Conservation (phyloP, 441 rosid species). For the Erodium trifolium region DNA sequence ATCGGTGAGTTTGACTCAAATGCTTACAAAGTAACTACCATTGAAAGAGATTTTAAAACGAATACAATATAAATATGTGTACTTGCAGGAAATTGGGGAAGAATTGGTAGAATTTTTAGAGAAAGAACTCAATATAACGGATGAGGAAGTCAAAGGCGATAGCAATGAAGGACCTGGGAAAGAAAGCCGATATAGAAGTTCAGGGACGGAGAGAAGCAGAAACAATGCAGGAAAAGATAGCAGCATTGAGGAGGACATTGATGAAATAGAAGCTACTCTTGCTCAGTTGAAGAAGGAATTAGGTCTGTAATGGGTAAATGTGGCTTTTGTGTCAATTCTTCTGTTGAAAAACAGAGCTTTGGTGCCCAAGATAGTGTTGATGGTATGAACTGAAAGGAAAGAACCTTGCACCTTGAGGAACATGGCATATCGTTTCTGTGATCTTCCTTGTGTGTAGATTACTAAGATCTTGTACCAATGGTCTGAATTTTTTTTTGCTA, state of each 20-base stretch:
- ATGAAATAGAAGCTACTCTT: conserved; percentile 86
- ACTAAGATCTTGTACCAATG: no score
- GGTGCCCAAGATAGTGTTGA: neutral
- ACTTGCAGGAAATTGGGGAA: conserved; percentile 76
- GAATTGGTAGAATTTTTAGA: conserved; percentile 93
- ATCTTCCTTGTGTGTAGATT: neutral
- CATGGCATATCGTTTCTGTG: neutral
- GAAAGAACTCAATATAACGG: conserved; percentile 80
- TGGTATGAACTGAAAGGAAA: neutral
- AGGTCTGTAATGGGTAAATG: conserved; percentile 40
- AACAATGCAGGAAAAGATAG: conserved; percentile 29
- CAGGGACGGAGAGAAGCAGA: conserved; percentile 26
- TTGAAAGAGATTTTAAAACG: neutral
- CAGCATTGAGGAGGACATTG: conserved; percentile 64
- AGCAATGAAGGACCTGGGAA: conserved; percentile 21
- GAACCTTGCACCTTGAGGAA: neutral
- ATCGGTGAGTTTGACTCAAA: conserved; percentile 37
- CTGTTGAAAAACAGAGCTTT: neutral
- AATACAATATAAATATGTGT: neutral
- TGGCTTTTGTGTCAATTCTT: neutral
- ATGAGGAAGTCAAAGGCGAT: conserved; percentile 34
- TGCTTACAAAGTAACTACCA: neutral
- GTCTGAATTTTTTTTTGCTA: no score
- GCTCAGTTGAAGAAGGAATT: conserved; percentile 76
- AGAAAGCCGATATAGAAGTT: conserved; percentile 23